phyloP scores from a whole-genome alignment of 225 moss, liverwort and hornwort genomes.

The Rhytidiadelphus loreus region DNA sequence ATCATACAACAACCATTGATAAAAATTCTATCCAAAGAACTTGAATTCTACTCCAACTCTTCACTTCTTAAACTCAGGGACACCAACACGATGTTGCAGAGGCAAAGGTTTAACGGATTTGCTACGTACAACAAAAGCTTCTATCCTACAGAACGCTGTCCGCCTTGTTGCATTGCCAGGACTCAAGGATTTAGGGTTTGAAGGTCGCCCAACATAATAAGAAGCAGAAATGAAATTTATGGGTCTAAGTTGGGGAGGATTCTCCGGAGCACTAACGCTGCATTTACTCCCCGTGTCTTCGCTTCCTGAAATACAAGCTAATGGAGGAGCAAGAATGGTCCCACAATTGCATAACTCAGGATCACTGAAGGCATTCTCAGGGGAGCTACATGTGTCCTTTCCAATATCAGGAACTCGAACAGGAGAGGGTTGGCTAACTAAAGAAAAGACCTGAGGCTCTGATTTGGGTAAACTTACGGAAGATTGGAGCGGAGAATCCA shows the following conservation, averaged over 20 bases:
- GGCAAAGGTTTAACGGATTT: neutral
- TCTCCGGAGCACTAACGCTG: neutral
- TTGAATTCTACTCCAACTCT: neutral
- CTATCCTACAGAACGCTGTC: slow-evolving; percentile 21
- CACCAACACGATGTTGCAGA: neutral
- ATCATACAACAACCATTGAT: neutral
- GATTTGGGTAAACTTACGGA: neutral
- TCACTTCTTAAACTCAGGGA: neutral
- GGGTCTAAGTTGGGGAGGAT: neutral
- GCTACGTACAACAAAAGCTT: slow-evolving; percentile 28
- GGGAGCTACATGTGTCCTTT: neutral
- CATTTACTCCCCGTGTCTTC: neutral
- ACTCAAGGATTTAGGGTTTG: neutral
- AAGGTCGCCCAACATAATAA: neutral
- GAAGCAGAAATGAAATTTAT: neutral
- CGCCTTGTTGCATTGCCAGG: neutral
- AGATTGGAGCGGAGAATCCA: neutral
- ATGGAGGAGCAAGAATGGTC: neutral
- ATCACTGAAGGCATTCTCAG: neutral
- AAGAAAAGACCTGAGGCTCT: neutral
- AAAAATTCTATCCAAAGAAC: neutral
- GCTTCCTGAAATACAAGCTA: neutral
- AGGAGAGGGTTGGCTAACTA: neutral
- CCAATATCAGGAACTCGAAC: neutral
- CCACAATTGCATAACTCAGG: neutral